Evolutionary conservation across 805 yeast genomes (phyloP), one percentile per base, ranked within the genome.

Genomic region (Metschnikowia continentalis): DNA sequence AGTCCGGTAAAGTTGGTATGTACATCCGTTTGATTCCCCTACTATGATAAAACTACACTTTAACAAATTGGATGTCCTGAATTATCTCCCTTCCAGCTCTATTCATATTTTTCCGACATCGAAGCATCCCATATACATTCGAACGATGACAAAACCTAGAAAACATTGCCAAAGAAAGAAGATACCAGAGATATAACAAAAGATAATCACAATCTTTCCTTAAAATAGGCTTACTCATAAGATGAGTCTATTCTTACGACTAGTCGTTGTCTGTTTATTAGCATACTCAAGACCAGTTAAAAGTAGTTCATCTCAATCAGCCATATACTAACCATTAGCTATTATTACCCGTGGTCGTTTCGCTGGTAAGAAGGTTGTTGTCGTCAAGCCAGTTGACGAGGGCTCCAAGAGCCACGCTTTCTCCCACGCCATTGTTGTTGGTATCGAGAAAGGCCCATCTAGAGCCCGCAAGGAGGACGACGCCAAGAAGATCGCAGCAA

Each of bases 311-410:
- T 22, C 17, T 15, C 15, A 7, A 2, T n/a, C 20, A 43, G n/a
- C 7, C 42, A 13, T 37, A 47, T 53, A 58, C 61, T 58, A 58
- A 58, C 61, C 3, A 11, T 46, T 74, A 88, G 96, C 98, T 82
- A 91, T 94, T 81, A 91, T 94, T 77, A 96, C 91, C 79, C 92
- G 98, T 79, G 99, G 99, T 74, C 94, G 99, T 83, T 92, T 84
- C 89, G 99, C 99, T 77, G 99, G 99, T 84, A 92, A 91, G 88
- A 94, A 94, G 88, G 99, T 94, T 66, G 99, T 94, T 76, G 90
- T 94, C 74, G 91, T 94, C 75, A 90, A 89, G 80, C 94, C 97
- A 67, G 95, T 88, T 76, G 98, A 94, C 74, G 97, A 94, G 73
- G 99, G 99, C 75, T 83, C 98, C 82, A 94, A 94, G 83, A 75